Conservation (phyloP, 768 basidiomycete genomes). For the Daedalea quercina region DNA sequence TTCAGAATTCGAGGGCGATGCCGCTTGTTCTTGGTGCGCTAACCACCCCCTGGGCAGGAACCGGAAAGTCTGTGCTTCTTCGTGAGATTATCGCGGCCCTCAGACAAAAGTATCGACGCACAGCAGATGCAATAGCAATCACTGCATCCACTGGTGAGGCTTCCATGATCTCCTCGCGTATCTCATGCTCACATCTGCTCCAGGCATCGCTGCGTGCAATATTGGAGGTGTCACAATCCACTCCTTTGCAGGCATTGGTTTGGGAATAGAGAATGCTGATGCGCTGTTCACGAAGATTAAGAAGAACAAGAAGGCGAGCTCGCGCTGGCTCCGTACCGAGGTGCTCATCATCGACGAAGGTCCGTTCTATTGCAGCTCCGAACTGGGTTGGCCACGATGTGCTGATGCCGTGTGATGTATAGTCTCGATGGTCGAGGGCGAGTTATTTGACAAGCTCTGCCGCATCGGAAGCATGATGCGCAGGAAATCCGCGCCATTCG, state of each 20-base stretch:
- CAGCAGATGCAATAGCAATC: conserved; percentile 75
- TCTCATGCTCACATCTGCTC: neutral
- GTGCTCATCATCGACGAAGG: conserved; percentile 84
- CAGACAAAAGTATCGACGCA: conserved; percentile 43
- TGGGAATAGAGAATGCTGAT: conserved; percentile 63
- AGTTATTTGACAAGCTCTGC: conserved; percentile 86
- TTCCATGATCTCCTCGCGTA: neutral
- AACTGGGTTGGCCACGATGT: neutral
- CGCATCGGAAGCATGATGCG: conserved; percentile 60
- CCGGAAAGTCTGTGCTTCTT: conserved; percentile 92
- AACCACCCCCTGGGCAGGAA: conserved; percentile 46
- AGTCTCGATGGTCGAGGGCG: conserved; percentile 98
- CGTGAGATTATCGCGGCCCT: conserved; percentile 84
- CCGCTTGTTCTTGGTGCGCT: too few species aligned
- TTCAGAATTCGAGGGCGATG: too few species aligned
- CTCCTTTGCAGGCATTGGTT: conserved; percentile 90
- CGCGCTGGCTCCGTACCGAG: conserved; percentile 79
- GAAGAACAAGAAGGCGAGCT: conserved; percentile 78
- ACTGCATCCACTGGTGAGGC: conserved; percentile 85
- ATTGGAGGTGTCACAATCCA: conserved; percentile 95
- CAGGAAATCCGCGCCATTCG: conserved; percentile 68
- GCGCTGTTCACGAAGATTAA: conserved; percentile 58
- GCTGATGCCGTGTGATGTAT: neutral
- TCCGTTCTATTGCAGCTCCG: conserved; percentile 19
- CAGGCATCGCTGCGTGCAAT: conserved; percentile 94